Conservation (phyloP, 1,139 yeast genomes). For the Candida dubliniensis region DNA sequence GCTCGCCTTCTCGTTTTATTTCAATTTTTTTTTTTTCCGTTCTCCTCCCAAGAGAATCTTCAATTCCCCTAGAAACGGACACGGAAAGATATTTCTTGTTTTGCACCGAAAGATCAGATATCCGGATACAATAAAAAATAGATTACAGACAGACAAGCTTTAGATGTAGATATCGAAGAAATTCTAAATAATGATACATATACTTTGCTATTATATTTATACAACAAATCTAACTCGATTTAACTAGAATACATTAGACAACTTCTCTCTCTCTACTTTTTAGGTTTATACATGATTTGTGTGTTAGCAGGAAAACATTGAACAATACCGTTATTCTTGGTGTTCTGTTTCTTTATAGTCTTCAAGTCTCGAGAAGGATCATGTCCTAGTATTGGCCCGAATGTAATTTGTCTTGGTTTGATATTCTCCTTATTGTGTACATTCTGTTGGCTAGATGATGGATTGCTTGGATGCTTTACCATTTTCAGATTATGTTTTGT, state of each 20-base stretch:
- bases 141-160: too few relatives aligned
- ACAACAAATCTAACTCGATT: too few relatives aligned
- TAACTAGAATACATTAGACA: not conserved
- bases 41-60: too few relatives aligned
- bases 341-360: constrained; percentile 17
- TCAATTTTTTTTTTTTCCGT: too few relatives aligned
- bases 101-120: too few relatives aligned
- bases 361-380: constrained; percentile 40
- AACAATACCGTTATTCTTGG: constrained; percentile 20
- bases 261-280: constrained; percentile 18
- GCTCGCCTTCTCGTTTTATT: too few relatives aligned
- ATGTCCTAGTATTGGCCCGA: constrained; percentile 44
- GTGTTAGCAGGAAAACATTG: constrained; percentile 35
- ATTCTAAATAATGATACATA: too few relatives aligned
- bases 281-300: constrained; percentile 39
- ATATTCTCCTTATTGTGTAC: constrained; percentile 16
- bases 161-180: too few relatives aligned
- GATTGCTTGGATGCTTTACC: not conserved
- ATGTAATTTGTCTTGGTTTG: constrained; percentile 33
- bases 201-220: too few relatives aligned
- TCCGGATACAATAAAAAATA: too few relatives aligned
- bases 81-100: too few relatives aligned
- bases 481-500: not conserved
- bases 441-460: not conserved
- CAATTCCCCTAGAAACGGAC: too few relatives aligned